A percentile compares a stretch with the other conserved stretches of the same genome.
Evolutionary conservation across 192 early-diverging fungal species (phyloP).

Genomic region (Coemansia sp.): DNA sequence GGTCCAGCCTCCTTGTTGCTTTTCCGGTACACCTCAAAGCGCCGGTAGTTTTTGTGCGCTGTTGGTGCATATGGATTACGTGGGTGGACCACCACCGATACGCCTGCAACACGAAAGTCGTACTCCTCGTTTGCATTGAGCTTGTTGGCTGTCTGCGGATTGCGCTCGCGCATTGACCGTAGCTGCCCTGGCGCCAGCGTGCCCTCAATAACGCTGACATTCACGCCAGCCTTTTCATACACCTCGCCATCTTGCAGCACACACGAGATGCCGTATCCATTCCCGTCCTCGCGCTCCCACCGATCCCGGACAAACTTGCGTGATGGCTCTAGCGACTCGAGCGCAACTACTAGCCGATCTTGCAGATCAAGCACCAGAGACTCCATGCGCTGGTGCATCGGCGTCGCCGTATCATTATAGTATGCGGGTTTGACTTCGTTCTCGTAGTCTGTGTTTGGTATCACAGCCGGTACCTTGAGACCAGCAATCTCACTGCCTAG

Average conservation of each 20-base stretch:
- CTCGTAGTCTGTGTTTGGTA: slow-evolving; percentile 42
- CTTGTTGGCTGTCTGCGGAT: slow-evolving; percentile 55
- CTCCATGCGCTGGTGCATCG: slow-evolving; percentile 86
- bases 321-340: slow-evolving; percentile 64
- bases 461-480: slow-evolving; percentile 20
- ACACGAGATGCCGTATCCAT: slow-evolving; percentile 87
- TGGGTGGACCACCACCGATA: slow-evolving; percentile 91
- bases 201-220: slow-evolving; percentile 83
- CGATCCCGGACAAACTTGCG: slow-evolving; percentile 68
- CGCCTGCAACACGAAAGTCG: slow-evolving; percentile 86
- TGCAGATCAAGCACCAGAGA: slow-evolving; percentile 75
- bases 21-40: slow-evolving; percentile 83
- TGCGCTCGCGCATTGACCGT: slow-evolving; percentile 88
- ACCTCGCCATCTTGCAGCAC: slow-evolving; percentile 89
- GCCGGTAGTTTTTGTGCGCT: slow-evolving; percentile 94
- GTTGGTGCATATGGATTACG: slow-evolving; percentile 96
- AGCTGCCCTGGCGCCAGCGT: slow-evolving; percentile 76
- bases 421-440: slow-evolving; percentile 28
- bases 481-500: slow-evolving; percentile 28
- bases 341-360: slow-evolving; percentile 63
- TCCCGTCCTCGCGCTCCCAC: slow-evolving; percentile 87
- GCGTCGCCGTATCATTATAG: slow-evolving; percentile 28
- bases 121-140: slow-evolving; percentile 61
- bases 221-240: slow-evolving; percentile 98
- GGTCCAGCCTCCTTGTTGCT: slow-evolving; percentile 60